Evolutionary conservation across 176 grass and related monocot genomes (phyloP), one percentile per base, ranked within the genome.

Genomic region (Elymus sibiricus): DNA sequence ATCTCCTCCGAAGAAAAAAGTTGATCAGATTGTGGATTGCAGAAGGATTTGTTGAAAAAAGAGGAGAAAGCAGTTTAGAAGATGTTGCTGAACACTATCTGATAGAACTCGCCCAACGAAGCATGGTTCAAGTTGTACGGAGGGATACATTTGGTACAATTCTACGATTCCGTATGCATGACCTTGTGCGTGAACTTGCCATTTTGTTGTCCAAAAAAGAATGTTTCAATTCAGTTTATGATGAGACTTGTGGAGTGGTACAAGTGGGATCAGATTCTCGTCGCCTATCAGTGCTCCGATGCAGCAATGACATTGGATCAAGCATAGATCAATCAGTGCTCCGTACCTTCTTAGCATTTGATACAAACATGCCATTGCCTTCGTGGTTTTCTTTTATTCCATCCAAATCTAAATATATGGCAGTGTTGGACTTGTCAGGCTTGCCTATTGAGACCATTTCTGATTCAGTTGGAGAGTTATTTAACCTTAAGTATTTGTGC

Each of bases 31-130:
- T 95, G 14, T 95, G 85, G 93, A 67, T 92, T 2, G 79, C 82
- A 10, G 93, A 95, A 80, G 88, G 66, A 5, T 93, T 95, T 83
- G 63, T 89, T 5, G 79, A 87, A 85, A 13, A 79, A 71, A 90
- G 49, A 64, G 88, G 86, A 49, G 9, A 11, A 29, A 55, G 75
- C 61, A 95, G 60, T 5, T 51, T 89, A 82, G 93, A 95, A 72
- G 90, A 95, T 6, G 51, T 90, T 31, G 90, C 88, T 29, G 86
- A 91, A 78, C 21, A 28, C 46, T 93, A 92, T 47, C n/a, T 95
- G 1, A 1, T 15, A 14, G 86, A 95, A 69, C 88, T 93, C 0
- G 35, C 89, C 31, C 74, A 56, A 44, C 75, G 90, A 63, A 89
- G 80, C 44, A 81, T 95, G 90, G 74, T 95, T 35, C 88, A 87